A percentile compares a stretch with the other conserved stretches of the same genome.
Evolutionary conservation across 306 rosid species (phyloP).

Genomic region (Medicago ruthenica): DNA sequence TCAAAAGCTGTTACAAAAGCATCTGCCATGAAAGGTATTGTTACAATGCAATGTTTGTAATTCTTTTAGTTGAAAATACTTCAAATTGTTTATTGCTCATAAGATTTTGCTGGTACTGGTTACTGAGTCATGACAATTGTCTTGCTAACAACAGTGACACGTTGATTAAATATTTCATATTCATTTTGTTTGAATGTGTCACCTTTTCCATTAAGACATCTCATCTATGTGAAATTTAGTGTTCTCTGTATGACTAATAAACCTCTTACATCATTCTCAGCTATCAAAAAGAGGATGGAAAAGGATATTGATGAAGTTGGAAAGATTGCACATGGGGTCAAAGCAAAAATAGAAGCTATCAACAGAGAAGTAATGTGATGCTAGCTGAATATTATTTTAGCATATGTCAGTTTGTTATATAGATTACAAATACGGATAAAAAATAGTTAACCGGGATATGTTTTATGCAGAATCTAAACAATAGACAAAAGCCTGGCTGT

Average conservation of each 20-base stretch:
- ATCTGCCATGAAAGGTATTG: slow-evolving; percentile 84
- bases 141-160: slow-evolving; percentile 13
- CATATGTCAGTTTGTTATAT: slow-evolving; percentile 23
- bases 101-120: slow-evolving; percentile 14
- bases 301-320: slow-evolving; percentile 98
- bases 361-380: slow-evolving; percentile 74
- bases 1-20: slow-evolving; percentile 93
- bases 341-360: slow-evolving; percentile 80
- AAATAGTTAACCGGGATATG: slow-evolving; percentile 34
- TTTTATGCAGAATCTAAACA: slow-evolving; percentile 73
- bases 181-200: background rate
- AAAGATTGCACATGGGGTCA: slow-evolving; percentile 83
- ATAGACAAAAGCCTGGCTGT: slow-evolving; percentile 89
- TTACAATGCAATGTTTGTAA: slow-evolving; percentile 5
- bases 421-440: slow-evolving; percentile 1
- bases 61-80: slow-evolving; percentile 28
- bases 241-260: slow-evolving; percentile 14
- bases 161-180: slow-evolving; percentile 5
- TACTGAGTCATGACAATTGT: background rate
- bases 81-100: background rate
- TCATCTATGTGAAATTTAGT: slow-evolving; percentile 16
- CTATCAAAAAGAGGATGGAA: slow-evolving; percentile 96
- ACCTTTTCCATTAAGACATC: background rate
- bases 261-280: slow-evolving; percentile 55
- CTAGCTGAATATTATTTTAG: slow-evolving; percentile 29